Percentiles rank a stretch among this genome's conserved stretches.
Conservation (phyloP, 768 basidiomycete genomes). For the Leccinum fibrillosum region DNA sequence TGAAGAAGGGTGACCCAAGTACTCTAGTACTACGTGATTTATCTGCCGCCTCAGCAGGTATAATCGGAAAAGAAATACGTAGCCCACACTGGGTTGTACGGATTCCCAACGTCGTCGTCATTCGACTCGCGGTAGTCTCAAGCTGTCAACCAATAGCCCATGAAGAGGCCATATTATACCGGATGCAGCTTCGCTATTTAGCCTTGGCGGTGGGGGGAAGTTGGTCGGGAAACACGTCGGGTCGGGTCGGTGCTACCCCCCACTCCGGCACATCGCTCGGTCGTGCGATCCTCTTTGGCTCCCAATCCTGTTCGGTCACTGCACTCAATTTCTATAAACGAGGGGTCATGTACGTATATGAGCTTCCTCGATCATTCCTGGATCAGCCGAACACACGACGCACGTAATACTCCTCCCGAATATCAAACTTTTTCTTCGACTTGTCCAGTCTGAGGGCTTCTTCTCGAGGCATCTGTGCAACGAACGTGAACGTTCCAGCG, state of each 20-base stretch:
- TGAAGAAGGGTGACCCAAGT: not conserved
- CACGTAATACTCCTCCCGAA: constrained; percentile 95
- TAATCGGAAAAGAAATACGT: not conserved
- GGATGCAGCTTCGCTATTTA: not conserved
- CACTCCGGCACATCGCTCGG: constrained; percentile 91
- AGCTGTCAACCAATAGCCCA: not conserved
- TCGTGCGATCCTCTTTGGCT: constrained; percentile 78
- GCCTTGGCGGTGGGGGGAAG: constrained; percentile 5
- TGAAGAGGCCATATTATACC: not conserved
- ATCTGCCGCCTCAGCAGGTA: not conserved
- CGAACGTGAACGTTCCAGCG: not conserved
- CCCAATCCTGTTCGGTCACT: constrained; percentile 70
- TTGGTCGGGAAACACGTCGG: constrained; percentile 24
- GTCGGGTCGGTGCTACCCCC: constrained; percentile 72
- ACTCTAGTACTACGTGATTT: too few species aligned
- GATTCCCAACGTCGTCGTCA: not conserved
- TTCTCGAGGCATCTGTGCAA: constrained; percentile 62
- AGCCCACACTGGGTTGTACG: not conserved
- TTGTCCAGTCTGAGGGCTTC: constrained; percentile 73
- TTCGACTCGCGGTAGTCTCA: not conserved
- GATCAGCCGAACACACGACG: constrained; percentile 33
- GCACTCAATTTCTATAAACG: constrained; percentile 55
- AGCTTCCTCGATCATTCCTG: not conserved
- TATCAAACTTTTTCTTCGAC: constrained; percentile 79
- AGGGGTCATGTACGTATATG: not conserved